Evolutionary conservation across 345 rosid species (phyloP), one percentile per base, ranked within the genome.

Genomic region (Rhizophora mangle): DNA sequence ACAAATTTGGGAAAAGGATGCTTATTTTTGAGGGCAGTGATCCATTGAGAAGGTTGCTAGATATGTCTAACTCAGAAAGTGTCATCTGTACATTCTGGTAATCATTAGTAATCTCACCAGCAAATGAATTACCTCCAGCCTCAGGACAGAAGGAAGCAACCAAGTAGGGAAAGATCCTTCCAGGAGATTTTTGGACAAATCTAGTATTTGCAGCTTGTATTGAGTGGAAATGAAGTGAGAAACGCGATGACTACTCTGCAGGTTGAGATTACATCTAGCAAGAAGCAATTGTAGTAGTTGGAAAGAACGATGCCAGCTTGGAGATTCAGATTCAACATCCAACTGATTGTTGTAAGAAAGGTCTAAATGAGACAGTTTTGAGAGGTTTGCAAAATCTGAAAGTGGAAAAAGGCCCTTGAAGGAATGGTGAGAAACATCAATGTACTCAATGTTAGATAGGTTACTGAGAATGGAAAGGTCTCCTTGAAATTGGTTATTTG

Each of bases 281-380:
- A 73, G 39, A 66, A 60, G n/a, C 66, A 73, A 43, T 16, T 62
- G 26, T 26, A 56, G 63, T 13, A 68, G n/a, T 57, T 68, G 72
- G 37, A 73, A 73, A 54, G 68, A 52, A n/a, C 68, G 72, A 31
- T 68, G 27, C 78, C 78, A 74, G 22, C 26, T 43, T 55, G 72
- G 59, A 63, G 36, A 37, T 47, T 74, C 78, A 9, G 73, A 37
- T 63, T 74, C 73, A 20, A 74, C 65, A 21, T 63, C 43, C 26
- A 74, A 67, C 0, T 57, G 60, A 31, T 65, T 24, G 62, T 74
- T 74, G 65, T 74, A 56, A 13, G 78, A 74, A 31, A 74, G 73
- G 63, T 63, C 78, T 1, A 68, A 30, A 63, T 55, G 7, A 27
- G 27, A 60, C 21, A 73, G 77, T 3, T 54, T 73, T 9, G 72